Percentiles rank a stretch among this genome's conserved stretches.
These are phyloP conservation scores for Hansenula lynferdii DNA, from an alignment of 1,139 yeast species.

Conservation along the genomic window DNA sequence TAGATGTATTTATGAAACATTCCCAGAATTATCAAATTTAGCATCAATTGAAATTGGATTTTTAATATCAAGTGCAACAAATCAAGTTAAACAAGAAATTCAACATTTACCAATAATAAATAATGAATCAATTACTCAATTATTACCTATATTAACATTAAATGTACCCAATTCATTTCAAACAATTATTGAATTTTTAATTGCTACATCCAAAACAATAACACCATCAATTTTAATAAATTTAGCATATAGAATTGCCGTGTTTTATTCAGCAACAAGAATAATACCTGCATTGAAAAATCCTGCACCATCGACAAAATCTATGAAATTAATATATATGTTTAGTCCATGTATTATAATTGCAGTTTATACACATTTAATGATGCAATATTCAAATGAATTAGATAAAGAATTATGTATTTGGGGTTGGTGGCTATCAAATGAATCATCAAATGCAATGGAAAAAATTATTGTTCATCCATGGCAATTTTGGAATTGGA, in stretches of 20 bases:
- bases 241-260: slow-evolving; percentile 78
- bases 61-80: slow-evolving; percentile 28
- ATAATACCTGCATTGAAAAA: slow-evolving; percentile 76
- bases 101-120: slow-evolving; percentile 16
- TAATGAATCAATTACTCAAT: slow-evolving; percentile 21
- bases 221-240: slow-evolving; percentile 80
- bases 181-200: slow-evolving; percentile 65
- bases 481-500: slow-evolving; percentile 97
- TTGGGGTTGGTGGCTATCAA: slow-evolving; percentile 49
- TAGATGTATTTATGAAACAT: slow-evolving; percentile 85
- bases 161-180: slow-evolving; percentile 54
- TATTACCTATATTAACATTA: slow-evolving; percentile 21
- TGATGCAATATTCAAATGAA: slow-evolving; percentile 76
- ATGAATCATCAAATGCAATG: neutral
- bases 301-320: slow-evolving; percentile 20
- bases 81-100: slow-evolving; percentile 22
- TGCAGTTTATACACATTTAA: slow-evolving; percentile 90
- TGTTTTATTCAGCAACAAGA: slow-evolving; percentile 89
- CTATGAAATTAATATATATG: slow-evolving; percentile 63
- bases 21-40: slow-evolving; percentile 64
- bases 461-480: slow-evolving; percentile 45
- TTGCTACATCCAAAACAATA: slow-evolving; percentile 66
- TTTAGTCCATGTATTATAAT: slow-evolving; percentile 92
- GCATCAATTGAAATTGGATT: slow-evolving; percentile 35
- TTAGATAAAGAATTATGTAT: slow-evolving; percentile 52